Evolutionary conservation across 371 early-diverging fungal genomes (phyloP).

Genomic region (Lichtheimia ornata): DNA sequence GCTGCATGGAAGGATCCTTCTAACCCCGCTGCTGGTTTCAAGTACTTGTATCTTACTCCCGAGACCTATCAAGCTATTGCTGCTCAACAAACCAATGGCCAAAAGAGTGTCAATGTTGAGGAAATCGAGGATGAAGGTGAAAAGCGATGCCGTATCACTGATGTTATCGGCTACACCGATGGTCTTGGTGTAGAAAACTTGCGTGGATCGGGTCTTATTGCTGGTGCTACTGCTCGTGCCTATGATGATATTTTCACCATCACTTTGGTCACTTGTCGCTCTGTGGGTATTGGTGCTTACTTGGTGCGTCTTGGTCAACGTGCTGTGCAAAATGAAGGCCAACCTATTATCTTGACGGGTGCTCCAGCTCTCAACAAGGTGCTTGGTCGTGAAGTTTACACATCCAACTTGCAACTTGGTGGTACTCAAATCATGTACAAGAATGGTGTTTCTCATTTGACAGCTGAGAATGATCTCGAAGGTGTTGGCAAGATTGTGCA

Average conservation of each 20-base stretch:
- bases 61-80: constrained; percentile 65
- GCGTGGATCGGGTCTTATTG: constrained; percentile 97
- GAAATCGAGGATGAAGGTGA: constrained; percentile 74
- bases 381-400: constrained; percentile 97
- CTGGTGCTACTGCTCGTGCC: constrained; percentile 95
- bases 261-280: constrained; percentile 96
- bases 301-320: constrained; percentile 98
- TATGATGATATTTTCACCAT: constrained; percentile 98
- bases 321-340: constrained; percentile 95
- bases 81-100: constrained; percentile 57
- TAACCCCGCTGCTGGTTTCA: constrained; percentile 86
- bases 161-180: constrained; percentile 88
- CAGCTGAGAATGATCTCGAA: constrained; percentile 92
- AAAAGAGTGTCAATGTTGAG: constrained; percentile 69
- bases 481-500: constrained; percentile 89
- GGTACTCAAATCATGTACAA: constrained; percentile 99
- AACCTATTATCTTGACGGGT: constrained; percentile 98
- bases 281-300: constrained; percentile 99
- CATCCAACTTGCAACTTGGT: constrained; percentile 97
- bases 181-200: constrained; percentile 99
- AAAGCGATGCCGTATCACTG: constrained; percentile 81
- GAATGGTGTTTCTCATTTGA: constrained; percentile 97
- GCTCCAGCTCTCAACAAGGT: constrained; percentile 98
- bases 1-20: constrained; percentile 83
- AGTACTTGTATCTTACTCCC: constrained; percentile 89